Evolutionary conservation across 2,329 filamentous ascomycete species (phyloP).

Genomic region (Myrmaecium sp.): DNA sequence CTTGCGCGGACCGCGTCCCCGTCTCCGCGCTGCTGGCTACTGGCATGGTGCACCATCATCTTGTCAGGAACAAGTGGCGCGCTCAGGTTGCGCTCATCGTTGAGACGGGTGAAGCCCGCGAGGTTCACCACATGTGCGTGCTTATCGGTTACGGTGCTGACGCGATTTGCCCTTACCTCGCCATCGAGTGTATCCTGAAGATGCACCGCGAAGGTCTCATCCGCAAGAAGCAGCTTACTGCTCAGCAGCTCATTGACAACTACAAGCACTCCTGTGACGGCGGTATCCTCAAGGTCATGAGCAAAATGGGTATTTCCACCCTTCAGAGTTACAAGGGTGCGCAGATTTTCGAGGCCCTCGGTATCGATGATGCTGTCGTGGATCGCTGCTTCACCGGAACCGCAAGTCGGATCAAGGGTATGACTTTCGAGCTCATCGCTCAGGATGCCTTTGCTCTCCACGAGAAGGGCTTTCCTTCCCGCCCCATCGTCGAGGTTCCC

Average conservation of each 20-base stretch:
- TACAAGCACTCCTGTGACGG: conserved; percentile 95
- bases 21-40: conserved; percentile 79
- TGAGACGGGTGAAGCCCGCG: conserved; percentile 87
- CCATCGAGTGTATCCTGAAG: conserved; percentile 94
- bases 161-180: conserved; percentile 84
- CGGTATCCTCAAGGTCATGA: conserved; percentile 97
- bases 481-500: conserved; percentile 56
- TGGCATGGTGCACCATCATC: conserved; percentile 86
- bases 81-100: conserved; percentile 74
- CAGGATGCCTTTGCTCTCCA: conserved; percentile 91
- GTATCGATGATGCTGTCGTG: conserved; percentile 79
- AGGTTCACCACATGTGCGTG: conserved; percentile 99
- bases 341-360: conserved; percentile 92
- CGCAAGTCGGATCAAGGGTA: conserved; percentile 81
- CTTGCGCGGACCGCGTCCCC: conserved; percentile 63
- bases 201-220: conserved; percentile 87
- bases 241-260: conserved; percentile 76
- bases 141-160: conserved; percentile 89
- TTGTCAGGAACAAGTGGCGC: conserved; percentile 91
- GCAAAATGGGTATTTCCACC: conserved; percentile 98
- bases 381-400: conserved; percentile 92
- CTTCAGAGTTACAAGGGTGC: conserved; percentile 93
- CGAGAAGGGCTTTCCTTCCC: conserved; percentile 77
- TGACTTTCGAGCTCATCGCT: conserved; percentile 85
- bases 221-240: conserved; percentile 69